phyloP scores from a whole-genome alignment of 108 stramenopile genomes.

The Nannochloropsis salina region DNA sequence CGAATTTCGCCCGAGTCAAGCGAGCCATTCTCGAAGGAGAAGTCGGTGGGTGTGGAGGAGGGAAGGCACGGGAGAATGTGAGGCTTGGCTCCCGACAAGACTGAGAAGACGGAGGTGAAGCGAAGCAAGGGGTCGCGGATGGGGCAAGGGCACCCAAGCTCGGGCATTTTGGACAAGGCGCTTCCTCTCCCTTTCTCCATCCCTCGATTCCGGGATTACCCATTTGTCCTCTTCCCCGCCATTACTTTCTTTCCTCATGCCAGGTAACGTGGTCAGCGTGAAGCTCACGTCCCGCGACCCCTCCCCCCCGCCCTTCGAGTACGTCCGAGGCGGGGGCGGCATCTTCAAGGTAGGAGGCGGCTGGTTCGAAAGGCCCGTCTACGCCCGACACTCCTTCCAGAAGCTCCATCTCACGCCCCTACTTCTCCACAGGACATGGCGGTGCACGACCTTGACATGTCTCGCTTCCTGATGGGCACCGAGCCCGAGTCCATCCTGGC shows the following conservation, averaged over 20 bases:
- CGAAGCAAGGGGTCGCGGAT: too few species aligned
- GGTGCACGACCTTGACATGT: conserved; percentile 94
- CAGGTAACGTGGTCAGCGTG: conserved; percentile 76
- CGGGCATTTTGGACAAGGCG: conserved; percentile 12
- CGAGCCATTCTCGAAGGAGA: conserved; percentile 69
- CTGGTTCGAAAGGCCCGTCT: too few species aligned
- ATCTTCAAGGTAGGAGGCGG: conserved; percentile 63
- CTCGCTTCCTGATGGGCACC: conserved; percentile 76
- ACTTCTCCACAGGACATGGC: conserved; percentile 67
- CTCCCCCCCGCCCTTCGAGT: conserved; percentile 80
- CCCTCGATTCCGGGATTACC: background rate
- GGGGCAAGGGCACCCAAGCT: background rate
- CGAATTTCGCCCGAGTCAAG: conserved; percentile 81
- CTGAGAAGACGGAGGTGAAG: too few species aligned
- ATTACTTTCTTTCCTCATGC: background rate
- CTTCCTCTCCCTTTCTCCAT: background rate
- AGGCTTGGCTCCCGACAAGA: too few species aligned
- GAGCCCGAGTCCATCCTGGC: conserved; percentile 68
- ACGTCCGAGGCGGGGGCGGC: conserved; percentile 90
- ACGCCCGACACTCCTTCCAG: too few species aligned
- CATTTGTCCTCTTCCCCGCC: background rate
- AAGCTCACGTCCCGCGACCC: conserved; percentile 89
- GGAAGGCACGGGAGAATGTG: too few species aligned
- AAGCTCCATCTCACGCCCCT: too few species aligned
- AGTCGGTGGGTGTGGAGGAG: conserved; percentile 33